Conservation (phyloP, 768 basidiomycete species). For the Termitomyces sp. region DNA sequence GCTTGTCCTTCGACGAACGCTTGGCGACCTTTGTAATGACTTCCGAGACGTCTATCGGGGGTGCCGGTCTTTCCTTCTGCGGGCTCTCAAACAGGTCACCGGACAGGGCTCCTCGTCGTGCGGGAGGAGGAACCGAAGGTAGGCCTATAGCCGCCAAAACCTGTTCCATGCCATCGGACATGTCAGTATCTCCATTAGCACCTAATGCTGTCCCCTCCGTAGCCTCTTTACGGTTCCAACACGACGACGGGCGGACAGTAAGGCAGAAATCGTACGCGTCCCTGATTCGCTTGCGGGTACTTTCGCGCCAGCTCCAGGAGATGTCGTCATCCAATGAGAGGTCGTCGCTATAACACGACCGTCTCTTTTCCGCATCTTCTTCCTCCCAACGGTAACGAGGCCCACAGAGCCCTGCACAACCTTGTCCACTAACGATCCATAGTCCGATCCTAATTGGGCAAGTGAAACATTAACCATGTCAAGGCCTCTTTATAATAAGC, state of each 20-base stretch:
- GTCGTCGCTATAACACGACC: conserved; percentile 45
- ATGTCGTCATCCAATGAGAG: conserved; percentile 46
- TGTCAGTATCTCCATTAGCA: conserved; percentile 18
- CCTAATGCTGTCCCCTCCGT: conserved; percentile 24
- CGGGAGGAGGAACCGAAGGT: conserved; percentile 44
- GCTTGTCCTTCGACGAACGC: conserved; percentile 40
- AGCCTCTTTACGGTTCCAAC: conserved; percentile 24
- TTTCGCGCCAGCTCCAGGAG: conserved; percentile 77
- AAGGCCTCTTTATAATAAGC: background rate
- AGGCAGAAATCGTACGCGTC: conserved; percentile 82
- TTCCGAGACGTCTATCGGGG: conserved; percentile 16
- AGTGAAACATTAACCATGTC: background rate
- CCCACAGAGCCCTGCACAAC: conserved; percentile 79
- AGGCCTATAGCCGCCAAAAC: conserved; percentile 54
- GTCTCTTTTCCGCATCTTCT: conserved; percentile 58
- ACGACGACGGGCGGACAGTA: conserved; percentile 26
- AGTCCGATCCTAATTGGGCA: conserved; percentile 54
- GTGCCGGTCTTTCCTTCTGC: conserved; percentile 17
- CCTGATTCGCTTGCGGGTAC: conserved; percentile 63
- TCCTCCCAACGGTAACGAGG: conserved; percentile 85
- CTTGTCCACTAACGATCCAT: conserved; percentile 73
- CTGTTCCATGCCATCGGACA: conserved; percentile 51
- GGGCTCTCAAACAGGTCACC: conserved; percentile 64
- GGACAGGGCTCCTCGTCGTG: conserved; percentile 53
- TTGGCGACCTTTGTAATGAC: conserved; percentile 44